Conservation (phyloP, 1,284 basidiomycete species). For the Trametes polyzona region DNA sequence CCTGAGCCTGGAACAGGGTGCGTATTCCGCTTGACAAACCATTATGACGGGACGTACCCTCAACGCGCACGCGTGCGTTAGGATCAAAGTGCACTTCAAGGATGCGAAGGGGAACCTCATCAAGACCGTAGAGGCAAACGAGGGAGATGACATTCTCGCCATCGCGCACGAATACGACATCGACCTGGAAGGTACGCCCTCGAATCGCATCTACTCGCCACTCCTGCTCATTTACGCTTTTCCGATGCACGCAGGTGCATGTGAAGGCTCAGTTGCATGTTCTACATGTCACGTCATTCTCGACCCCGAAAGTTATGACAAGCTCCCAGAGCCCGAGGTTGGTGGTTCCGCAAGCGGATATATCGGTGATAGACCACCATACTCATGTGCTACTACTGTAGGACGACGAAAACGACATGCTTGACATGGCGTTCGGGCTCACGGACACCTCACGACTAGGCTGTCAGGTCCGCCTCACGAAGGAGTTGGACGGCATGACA, state of each 20-base stretch:
- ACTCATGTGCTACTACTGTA: constrained; percentile 1
- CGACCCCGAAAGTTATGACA: constrained; percentile 81
- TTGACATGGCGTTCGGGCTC: constrained; percentile 96
- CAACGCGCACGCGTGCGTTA: constrained; percentile 36
- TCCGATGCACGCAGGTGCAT: constrained; percentile 69
- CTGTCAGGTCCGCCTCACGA: constrained; percentile 85
- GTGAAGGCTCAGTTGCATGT: constrained; percentile 96
- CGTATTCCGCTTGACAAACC: constrained; percentile 33
- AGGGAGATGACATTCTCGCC: constrained; percentile 91
- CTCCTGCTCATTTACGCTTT: neutral
- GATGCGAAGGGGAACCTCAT: constrained; percentile 85
- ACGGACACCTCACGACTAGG: constrained; percentile 89
- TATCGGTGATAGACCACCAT: no score
- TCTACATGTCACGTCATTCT: constrained; percentile 98
- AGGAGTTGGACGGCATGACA: constrained; percentile 84
- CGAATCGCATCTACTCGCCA: neutral
- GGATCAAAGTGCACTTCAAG: constrained; percentile 89
- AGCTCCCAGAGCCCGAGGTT: constrained; percentile 82
- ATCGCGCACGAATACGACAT: constrained; percentile 97
- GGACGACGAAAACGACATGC: constrained; percentile 98
- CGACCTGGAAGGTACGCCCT: constrained; percentile 87
- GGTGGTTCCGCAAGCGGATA: no score
- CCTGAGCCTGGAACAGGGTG: constrained; percentile 71
- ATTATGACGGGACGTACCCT: neutral
- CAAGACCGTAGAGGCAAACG: constrained; percentile 90